Base-by-base conservation (phyloP, 306 rosid genomes). In the Cicer arietinum region DNA sequence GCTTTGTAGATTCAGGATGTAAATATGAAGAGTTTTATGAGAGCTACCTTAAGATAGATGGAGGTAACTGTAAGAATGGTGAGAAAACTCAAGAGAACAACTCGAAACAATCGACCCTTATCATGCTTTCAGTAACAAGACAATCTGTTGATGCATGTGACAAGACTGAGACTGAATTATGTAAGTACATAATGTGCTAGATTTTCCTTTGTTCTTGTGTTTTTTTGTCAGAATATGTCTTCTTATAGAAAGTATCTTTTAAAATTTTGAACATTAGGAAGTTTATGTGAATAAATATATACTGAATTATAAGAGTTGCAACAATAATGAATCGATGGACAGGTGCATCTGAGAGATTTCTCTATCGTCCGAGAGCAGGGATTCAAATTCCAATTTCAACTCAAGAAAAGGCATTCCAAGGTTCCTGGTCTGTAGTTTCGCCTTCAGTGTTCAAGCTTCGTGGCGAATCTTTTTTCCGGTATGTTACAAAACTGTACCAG, bases 361-460 rank as follows among this genome's bases (percentile, higher is more conserved):
- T 94, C 18, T 86, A 79, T 71, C 89, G 78, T 67, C 98, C 97
- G 1, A 76, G 47, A 77, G 90, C 91, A 6, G 97, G 88, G 42
- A 67, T 83, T 74, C 83, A 79, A 58, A 63, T 94, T 76, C 94
- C 87, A 50, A 53, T 80, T 58, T 81, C 90, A 22, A 70, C 84
- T 5, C 67, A 72, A 48, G 98, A 87, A 56, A 88, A 81, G 69
- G 73, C 90, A 51, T 71, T 10, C 40, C 83, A 87, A 5, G 83
- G 86, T 42, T 82, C 91, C 63, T 94, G 98, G 98, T 90, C 91
- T 61, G 74, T 51, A 17, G 9, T 94, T 71, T 78, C 96, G 0
- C 96, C 98, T 57, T 88, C 94, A 0, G 86, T 78, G 20, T 94
- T 94, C 69, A 94, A 84, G 84, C 89, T 94, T 71, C 97, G 98